These are phyloP conservation scores for Penicillium sp. DNA, from an alignment of 2,329 filamentous ascomycete species.

Conservation along the genomic window DNA sequence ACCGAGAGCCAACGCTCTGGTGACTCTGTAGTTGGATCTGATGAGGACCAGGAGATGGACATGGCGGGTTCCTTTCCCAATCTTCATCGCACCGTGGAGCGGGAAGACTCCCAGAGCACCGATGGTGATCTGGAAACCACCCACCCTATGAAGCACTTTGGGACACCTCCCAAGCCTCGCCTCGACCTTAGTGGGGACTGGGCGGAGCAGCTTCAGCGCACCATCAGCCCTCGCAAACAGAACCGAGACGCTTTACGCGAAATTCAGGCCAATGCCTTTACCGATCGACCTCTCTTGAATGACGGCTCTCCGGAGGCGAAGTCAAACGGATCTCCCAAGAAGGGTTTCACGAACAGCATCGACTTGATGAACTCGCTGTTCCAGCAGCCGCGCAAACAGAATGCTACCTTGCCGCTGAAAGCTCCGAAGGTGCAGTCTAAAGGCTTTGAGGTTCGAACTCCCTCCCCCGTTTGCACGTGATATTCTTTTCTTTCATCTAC, in stretches of 20 bases:
- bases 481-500: slow-evolving; percentile 39
- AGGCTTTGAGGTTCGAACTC: slow-evolving; percentile 86
- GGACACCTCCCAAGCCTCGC: slow-evolving; percentile 59
- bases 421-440: slow-evolving; percentile 60
- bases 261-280: slow-evolving; percentile 65
- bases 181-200: slow-evolving; percentile 76
- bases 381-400: slow-evolving; percentile 63
- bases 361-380: slow-evolving; percentile 96
- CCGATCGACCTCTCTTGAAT: slow-evolving; percentile 46
- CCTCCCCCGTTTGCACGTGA: slow-evolving; percentile 35
- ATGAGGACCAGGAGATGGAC: slow-evolving; percentile 76
- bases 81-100: slow-evolving; percentile 78
- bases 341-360: slow-evolving; percentile 83
- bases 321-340: slow-evolving; percentile 42
- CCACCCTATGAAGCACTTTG: slow-evolving; percentile 37
- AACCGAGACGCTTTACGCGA: slow-evolving; percentile 74
- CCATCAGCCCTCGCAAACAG: slow-evolving; percentile 90
- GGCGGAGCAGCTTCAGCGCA: slow-evolving; percentile 91
- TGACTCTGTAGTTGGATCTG: slow-evolving; percentile 65
- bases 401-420: slow-evolving; percentile 54
- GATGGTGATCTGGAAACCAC: slow-evolving; percentile 54
- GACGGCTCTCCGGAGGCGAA: slow-evolving; percentile 39
- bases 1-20: slow-evolving; percentile 59
- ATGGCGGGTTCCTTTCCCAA: slow-evolving; percentile 78
- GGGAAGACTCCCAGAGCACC: slow-evolving; percentile 56